Conservation (phyloP, 176 grass and related monocot genomes). For the Oryza australiensis region DNA sequence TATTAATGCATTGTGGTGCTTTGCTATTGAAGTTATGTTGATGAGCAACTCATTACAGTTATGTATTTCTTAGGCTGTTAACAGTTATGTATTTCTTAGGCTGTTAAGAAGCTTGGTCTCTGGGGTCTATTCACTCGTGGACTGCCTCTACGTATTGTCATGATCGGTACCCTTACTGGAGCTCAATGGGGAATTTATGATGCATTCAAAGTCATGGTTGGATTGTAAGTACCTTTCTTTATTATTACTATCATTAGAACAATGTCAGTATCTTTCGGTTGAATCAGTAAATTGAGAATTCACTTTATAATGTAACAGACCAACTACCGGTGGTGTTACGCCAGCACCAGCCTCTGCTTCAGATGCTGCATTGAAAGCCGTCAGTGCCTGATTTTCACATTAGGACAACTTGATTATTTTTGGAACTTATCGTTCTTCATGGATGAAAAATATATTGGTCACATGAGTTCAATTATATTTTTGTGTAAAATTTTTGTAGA, state of each 20-base stretch:
- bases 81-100: conserved; percentile 22
- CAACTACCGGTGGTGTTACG: conserved; percentile 61
- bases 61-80: neutral
- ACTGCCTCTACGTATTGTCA: conserved; percentile 77
- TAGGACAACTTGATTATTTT: conserved; percentile 30
- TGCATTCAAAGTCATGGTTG: conserved; percentile 77
- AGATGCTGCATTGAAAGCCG: conserved; percentile 7
- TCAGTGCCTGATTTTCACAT: conserved; percentile 32
- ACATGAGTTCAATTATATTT: conserved; percentile 25
- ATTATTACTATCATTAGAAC: neutral
- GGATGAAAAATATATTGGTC: conserved; percentile 27
- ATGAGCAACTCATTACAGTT: neutral
- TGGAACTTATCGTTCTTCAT: conserved; percentile 24
- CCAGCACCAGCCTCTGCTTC: conserved; percentile 36
- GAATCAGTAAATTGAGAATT: conserved; percentile 8
- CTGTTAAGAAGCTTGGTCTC: conserved; percentile 65
- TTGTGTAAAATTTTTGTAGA: conserved; percentile 35
- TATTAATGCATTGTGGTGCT: neutral
- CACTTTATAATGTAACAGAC: conserved; percentile 37
- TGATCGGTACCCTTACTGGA: conserved; percentile 79
- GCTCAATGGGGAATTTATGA: conserved; percentile 78
- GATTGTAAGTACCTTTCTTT: conserved; percentile 57
- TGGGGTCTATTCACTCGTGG: conserved; percentile 65
- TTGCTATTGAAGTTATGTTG: neutral
- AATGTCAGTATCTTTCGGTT: neutral